Evolutionary conservation across 129 eudicot genomes (phyloP), one percentile per base, ranked within the genome.

Genomic region (Kitagawia praeruptora): DNA sequence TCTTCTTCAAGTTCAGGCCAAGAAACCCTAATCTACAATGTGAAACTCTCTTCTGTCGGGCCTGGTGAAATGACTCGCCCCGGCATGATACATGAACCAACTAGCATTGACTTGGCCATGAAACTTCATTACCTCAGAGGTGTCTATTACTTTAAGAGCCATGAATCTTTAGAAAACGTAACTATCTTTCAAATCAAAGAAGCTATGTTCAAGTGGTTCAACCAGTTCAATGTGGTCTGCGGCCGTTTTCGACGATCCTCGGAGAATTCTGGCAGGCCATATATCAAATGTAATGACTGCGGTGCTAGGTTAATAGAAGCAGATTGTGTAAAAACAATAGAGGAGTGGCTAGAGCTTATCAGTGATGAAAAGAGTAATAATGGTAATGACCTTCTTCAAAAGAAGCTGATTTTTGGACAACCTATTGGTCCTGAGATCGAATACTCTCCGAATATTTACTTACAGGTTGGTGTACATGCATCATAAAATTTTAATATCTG

Each of bases 301-400:
- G 98, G 98, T 25, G 86, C 87, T 56, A 83, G 98, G 83, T 66
- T 91, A 4, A 70, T 84, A 8, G 98, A 93, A 87, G 98, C 95
- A 3, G 74, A 81, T 42, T 91, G 96, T 77, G 77, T 61, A n/a
- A 82, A 78, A 75, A 89, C 88, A 31, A 63, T 91, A 1, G 90
- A 91, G 11, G 96, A 93, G 58, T 93, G 98, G 98, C 66, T 91
- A 1, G 80, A 85, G 71, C 74, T 84, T 47, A 41, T 84, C 23
- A 78, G 73, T 28, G 81, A 85, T 80, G 25, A 45, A 79, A 9
- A 74, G n/a, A 78, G 73, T 46, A 76, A 83, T 77, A 10, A 25
- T 80, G 6, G 13, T 12, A 5, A 42, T 63, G 90, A 78, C 71
- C 56, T 85, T 27, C 79, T 75, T 77, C 84, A 85, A 46, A 84